Percentiles rank a stretch among this genome's conserved stretches.
Evolutionary conservation across 139 green algal genomes (phyloP).

Genomic region (Asterochloris erici): DNA sequence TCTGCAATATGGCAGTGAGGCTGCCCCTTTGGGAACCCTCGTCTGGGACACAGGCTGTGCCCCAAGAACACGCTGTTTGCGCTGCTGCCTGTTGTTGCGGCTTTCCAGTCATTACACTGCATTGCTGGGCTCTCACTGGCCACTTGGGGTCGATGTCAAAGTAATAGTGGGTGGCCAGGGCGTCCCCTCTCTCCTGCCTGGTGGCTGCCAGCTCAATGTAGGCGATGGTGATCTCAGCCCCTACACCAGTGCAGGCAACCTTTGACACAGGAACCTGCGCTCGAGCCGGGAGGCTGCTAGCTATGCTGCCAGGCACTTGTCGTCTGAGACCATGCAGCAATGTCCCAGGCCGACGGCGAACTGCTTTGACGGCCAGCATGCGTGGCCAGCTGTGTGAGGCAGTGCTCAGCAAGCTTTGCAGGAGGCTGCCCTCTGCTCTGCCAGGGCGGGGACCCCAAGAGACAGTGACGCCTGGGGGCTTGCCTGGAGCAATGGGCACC

Average conservation of each 20-base stretch:
- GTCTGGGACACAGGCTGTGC: too few species aligned
- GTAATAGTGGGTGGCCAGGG: constrained; percentile 54
- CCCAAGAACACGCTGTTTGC: too few species aligned
- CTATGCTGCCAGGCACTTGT: too few species aligned
- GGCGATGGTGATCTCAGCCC: constrained; percentile 66
- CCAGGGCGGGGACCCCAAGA: neutral
- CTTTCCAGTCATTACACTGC: too few species aligned
- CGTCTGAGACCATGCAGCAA: too few species aligned
- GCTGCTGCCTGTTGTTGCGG: too few species aligned
- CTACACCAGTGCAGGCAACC: neutral
- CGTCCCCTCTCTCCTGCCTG: constrained; percentile 46
- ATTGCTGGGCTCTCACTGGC: neutral
- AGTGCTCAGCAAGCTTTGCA: neutral
- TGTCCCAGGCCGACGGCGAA: too few species aligned
- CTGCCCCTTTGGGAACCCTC: too few species aligned
- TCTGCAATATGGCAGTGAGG: too few species aligned
- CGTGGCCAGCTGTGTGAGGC: neutral
- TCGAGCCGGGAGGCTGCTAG: too few species aligned
- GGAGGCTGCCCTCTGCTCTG: neutral
- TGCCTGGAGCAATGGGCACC: constrained; percentile 1
- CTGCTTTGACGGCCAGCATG: too few species aligned
- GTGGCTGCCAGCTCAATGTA: constrained; percentile 74
- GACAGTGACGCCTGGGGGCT: neutral
- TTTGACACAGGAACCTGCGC: too few species aligned
- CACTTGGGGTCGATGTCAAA: constrained; percentile 54